Percentiles rank a stretch among this genome's conserved stretches.
phyloP scores from a whole-genome alignment of 139 green algal species.

The Volvox reticuliferus region DNA sequence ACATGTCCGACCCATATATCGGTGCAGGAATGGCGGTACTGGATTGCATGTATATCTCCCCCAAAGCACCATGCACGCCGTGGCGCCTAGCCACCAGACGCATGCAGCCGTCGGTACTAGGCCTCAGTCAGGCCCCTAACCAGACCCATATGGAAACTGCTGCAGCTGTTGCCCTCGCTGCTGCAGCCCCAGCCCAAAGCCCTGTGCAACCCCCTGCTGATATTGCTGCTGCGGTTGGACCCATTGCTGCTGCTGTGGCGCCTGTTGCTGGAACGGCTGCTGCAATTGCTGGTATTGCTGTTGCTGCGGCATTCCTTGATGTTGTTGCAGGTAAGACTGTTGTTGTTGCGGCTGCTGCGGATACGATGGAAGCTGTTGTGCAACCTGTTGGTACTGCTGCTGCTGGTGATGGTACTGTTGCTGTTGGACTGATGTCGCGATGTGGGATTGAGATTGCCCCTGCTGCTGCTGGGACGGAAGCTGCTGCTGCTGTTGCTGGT shows the following conservation, averaged over 20 bases:
- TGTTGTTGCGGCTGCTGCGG: not conserved
- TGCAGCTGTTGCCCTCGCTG: not conserved
- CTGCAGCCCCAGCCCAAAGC: not conserved
- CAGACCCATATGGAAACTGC: slow-evolving; percentile 16
- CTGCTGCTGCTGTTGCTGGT: slow-evolving; percentile 19
- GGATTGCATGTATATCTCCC: no score
- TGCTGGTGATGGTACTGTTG: not conserved
- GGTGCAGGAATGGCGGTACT: no score
- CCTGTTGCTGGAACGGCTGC: not conserved
- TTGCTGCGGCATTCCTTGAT: not conserved
- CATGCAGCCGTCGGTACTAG: no score
- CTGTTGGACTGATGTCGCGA: not conserved
- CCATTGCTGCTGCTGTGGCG: not conserved
- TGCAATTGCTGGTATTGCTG: not conserved
- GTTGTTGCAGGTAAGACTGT: not conserved
- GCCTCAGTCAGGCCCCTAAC: not conserved
- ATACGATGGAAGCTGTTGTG: not conserved
- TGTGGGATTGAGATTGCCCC: not conserved
- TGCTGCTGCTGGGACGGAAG: not conserved
- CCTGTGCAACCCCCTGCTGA: not conserved
- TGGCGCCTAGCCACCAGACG: no score
- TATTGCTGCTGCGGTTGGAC: not conserved
- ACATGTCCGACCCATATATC: no score
- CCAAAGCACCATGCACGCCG: no score
- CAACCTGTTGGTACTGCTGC: not conserved